These are phyloP conservation scores for Pistacia atlantica DNA, from an alignment of 345 rosid species.

Conservation along the genomic window DNA sequence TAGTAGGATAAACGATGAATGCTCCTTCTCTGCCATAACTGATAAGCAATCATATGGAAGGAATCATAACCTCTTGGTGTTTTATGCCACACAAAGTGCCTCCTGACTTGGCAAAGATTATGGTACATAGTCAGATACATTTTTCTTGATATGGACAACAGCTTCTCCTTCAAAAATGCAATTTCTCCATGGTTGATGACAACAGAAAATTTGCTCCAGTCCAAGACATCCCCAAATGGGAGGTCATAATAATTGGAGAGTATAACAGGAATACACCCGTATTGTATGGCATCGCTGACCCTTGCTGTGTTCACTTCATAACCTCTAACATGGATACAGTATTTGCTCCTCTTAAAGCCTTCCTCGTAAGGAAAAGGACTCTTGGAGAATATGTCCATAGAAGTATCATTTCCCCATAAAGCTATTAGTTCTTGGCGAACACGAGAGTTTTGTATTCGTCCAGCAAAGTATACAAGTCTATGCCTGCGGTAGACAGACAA, in stretches of 20 bases:
- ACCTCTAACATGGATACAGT: constrained; percentile 49
- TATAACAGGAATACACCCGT: constrained; percentile 46
- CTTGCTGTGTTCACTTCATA: constrained; percentile 50
- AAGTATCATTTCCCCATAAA: constrained; percentile 36
- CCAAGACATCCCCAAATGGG: constrained; percentile 44
- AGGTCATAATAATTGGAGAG: constrained; percentile 48
- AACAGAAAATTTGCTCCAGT: constrained; percentile 50
- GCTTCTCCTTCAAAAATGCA: constrained; percentile 24
- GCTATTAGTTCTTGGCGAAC: constrained; percentile 36
- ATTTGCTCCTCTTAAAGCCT: constrained; percentile 46
- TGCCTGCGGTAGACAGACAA: constrained; percentile 27
- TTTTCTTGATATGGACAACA: constrained; percentile 28
- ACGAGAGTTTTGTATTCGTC: constrained; percentile 38
- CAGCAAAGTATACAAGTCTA: constrained; percentile 43
- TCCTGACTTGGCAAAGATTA: constrained; percentile 33
- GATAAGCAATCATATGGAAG: constrained; percentile 54
- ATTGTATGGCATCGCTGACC: constrained; percentile 44
- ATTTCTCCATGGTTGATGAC: constrained; percentile 36
- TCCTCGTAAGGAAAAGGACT: constrained; percentile 37
- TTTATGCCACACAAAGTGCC: constrained; percentile 47
- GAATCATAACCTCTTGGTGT: constrained; percentile 41
- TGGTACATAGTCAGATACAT: constrained; percentile 33
- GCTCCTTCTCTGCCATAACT: constrained; percentile 45
- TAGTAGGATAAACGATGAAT: constrained; percentile 24
- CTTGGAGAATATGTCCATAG: constrained; percentile 32